Conservation (phyloP, 2,329 filamentous ascomycete species). For the Alternaria sp. region DNA sequence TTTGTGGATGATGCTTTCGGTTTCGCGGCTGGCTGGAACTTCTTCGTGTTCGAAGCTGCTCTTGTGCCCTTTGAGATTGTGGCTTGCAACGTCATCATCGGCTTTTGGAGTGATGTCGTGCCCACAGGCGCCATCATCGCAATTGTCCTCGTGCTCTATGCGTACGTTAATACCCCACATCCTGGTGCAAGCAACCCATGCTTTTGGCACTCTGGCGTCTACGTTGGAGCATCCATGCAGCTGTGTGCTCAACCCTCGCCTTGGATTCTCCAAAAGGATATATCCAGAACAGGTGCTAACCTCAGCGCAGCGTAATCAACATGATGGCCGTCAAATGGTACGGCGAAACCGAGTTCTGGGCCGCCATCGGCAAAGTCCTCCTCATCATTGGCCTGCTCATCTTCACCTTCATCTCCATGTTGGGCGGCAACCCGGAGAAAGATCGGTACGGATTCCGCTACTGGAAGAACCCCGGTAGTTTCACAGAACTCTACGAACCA, state of each 20-base stretch:
- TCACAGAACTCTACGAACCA: conserved; percentile 67
- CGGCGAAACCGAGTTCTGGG: conserved; percentile 71
- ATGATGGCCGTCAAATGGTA: conserved; percentile 63
- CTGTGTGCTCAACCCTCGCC: background rate
- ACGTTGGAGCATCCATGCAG: background rate
- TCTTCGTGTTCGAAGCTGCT: conserved; percentile 72
- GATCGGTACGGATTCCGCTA: conserved; percentile 56
- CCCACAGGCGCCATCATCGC: conserved; percentile 68
- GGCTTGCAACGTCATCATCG: conserved; percentile 50
- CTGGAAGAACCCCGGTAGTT: conserved; percentile 69
- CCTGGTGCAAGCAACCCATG: background rate
- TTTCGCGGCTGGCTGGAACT: conserved; percentile 76
- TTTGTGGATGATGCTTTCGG: conserved; percentile 79
- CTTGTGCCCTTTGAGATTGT: conserved; percentile 73
- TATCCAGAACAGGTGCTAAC: conserved; percentile 14
- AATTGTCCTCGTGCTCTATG: conserved; percentile 64
- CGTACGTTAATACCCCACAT: conserved; percentile 51
- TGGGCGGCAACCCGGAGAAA: conserved; percentile 77
- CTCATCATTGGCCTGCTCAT: conserved; percentile 55
- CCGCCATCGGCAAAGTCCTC: conserved; percentile 65
- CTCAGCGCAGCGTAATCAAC: conserved; percentile 62
- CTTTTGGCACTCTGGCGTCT: background rate
- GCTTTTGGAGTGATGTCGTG: conserved; percentile 60
- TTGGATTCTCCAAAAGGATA: background rate
- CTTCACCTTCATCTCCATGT: conserved; percentile 79